Evolutionary conservation across 768 basidiomycete genomes (phyloP).

Genomic region (Pholiota conissans): DNA sequence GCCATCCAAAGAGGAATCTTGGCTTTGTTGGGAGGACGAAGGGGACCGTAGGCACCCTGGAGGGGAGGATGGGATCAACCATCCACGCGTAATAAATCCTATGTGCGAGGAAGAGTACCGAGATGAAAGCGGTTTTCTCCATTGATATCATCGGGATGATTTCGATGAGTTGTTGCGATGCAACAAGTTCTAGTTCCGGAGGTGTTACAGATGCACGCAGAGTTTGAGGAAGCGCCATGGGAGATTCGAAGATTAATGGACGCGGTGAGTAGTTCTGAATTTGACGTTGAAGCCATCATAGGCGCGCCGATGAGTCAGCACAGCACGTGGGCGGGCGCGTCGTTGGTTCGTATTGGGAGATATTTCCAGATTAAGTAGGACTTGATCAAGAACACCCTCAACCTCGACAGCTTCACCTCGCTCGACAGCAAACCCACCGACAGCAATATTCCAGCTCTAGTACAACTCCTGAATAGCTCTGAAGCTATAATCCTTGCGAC

Average conservation of each 20-base stretch:
- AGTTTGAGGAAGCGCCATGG: conserved; percentile 77
- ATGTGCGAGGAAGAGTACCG: conserved; percentile 47
- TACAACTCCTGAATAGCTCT: background rate
- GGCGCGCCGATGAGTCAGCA: conserved; percentile 5
- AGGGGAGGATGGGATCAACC: conserved; percentile 33
- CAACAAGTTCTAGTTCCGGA: conserved; percentile 85
- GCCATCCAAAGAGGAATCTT: conserved; percentile 97
- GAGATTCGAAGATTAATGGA: background rate
- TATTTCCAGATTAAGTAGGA: conserved; percentile 14
- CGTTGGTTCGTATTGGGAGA: background rate
- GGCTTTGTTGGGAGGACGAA: conserved; percentile 82
- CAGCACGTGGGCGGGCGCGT: conserved; percentile 14
- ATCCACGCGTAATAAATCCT: conserved; percentile 7
- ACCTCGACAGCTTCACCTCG: background rate
- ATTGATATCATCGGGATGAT: conserved; percentile 88
- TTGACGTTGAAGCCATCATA: background rate
- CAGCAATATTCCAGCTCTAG: conserved; percentile 1
- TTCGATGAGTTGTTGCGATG: conserved; percentile 81
- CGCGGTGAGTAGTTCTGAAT: no score
- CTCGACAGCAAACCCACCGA: no score
- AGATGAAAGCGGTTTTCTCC: conserved; percentile 90
- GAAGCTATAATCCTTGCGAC: background rate
- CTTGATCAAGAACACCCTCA: no score
- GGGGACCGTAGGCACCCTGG: conserved; percentile 91
- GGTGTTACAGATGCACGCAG: conserved; percentile 76